Base-by-base conservation (phyloP, 306 rosid species). In the Trifolium repens region DNA sequence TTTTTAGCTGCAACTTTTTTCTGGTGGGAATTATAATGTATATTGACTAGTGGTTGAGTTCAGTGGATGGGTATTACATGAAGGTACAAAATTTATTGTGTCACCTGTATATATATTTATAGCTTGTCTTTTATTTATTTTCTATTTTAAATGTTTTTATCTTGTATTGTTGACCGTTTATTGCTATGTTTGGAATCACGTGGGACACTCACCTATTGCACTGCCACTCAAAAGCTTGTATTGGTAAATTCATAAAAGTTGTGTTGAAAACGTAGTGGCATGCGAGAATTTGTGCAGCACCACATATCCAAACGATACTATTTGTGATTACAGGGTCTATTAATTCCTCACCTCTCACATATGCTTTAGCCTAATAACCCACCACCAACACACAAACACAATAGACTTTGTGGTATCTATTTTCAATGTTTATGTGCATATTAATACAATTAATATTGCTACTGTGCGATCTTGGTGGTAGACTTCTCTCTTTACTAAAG, bases 191-290 rank as follows among this genome's bases (percentile, higher is more conserved):
- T 53, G 26, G 59, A 53, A 53, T 8, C 27, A 8, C 15, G 5
- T 53, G 59, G 26, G 59, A 53, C 26, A 17, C 59, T 53, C 59
- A 53, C 27, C 27, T 17, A 47, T 47, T 13, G 17, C 53, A 53
- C 30, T 49, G 19, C 60, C 60, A 58, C 64, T 58, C 64, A 10
- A 58, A 27, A 58, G 64, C 64, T 27, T 26, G 16, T 26, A 58
- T 58, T 58, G 5, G 37, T 58, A 58, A 35, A 12, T 58, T 58
- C 35, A 58, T 19, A 19, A 50, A 54, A 54, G 30, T 22, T 54
- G 17, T 11, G 61, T 54, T 16, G 5, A 26, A 58, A 26, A 58
- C 35, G 11, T 58, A 58, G 27, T 58, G 64, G 37, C 9, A 12
- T 27, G 64, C 1, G 16, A 26, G 16, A 27, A 26, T 1, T 58